Conservation (phyloP, 2,329 filamentous ascomycete species). For the Trichoderma endophyticum region DNA sequence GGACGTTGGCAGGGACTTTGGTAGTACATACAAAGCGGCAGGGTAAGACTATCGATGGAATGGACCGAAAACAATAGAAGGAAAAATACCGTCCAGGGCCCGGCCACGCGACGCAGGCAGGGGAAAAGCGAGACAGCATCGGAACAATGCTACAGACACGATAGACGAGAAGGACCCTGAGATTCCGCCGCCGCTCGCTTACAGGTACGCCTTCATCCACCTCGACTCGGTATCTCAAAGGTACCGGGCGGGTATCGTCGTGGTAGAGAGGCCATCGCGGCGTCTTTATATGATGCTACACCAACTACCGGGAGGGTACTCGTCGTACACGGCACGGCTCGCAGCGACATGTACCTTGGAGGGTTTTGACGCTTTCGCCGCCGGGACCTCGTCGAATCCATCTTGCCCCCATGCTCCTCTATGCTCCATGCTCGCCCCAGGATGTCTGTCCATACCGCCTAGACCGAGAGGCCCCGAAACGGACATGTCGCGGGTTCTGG, state of each 20-base stretch:
- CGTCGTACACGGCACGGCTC: not conserved
- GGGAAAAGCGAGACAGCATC: conserved; percentile 12
- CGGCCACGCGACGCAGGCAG: conserved; percentile 5
- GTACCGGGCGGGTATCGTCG: not conserved
- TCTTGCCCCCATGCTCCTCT: not conserved
- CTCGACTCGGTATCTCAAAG: not conserved
- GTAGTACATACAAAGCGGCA: not conserved
- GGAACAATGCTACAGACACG: conserved; percentile 8
- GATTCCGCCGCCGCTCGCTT: conserved; percentile 8
- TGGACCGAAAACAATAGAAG: not conserved
- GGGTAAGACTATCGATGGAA: not conserved
- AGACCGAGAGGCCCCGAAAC: not conserved
- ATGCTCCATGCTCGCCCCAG: not conserved
- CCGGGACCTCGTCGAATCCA: not conserved
- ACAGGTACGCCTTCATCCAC: not conserved
- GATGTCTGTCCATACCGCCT: not conserved
- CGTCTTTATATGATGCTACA: not conserved
- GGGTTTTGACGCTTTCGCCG: not conserved
- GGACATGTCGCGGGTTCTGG: not conserved
- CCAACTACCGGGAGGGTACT: not conserved
- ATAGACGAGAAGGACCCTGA: conserved; percentile 14
- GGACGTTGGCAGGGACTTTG: not conserved
- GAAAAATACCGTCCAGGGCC: not conserved
- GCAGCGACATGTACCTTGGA: not conserved
- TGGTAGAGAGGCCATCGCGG: not conserved